phyloP scores from a whole-genome alignment of 768 basidiomycete species.

The Podaxis sp. region DNA sequence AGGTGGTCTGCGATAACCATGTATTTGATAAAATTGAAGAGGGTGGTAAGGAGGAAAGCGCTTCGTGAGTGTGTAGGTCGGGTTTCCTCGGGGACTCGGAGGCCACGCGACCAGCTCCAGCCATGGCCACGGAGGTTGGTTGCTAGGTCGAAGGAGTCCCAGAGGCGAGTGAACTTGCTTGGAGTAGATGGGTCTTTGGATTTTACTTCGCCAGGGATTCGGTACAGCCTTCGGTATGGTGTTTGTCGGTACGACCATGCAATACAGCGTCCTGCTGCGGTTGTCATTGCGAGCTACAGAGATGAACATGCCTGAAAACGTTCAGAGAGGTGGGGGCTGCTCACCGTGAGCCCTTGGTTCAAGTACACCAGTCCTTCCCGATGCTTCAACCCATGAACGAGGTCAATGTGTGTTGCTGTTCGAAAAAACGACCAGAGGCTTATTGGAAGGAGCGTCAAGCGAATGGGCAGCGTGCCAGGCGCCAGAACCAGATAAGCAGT shows the following conservation, averaged over 20 bases:
- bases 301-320: background rate
- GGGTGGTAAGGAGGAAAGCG: constrained; percentile 36
- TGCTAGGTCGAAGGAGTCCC: constrained; percentile 41
- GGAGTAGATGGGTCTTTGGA: constrained; percentile 15
- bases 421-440: constrained; percentile 45
- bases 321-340: constrained; percentile 19
- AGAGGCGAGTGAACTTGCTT: constrained; percentile 10
- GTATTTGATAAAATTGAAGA: constrained; percentile 32
- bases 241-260: constrained; percentile 40
- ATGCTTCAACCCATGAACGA: constrained; percentile 32
- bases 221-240: constrained; percentile 29
- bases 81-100: constrained; percentile 41
- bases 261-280: constrained; percentile 36
- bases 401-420: constrained; percentile 42
- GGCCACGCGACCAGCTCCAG: constrained; percentile 57
- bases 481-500: constrained; percentile 54
- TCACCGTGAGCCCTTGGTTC: constrained; percentile 47
- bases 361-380: constrained; percentile 35
- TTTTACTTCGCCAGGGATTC: constrained; percentile 5
- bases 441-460: constrained; percentile 48
- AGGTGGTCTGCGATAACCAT: constrained; percentile 43
- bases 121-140: constrained; percentile 56
- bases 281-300: constrained; percentile 33
- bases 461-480: constrained; percentile 41
- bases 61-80: constrained; percentile 36